Base-by-base conservation (phyloP, 169 alveolate species). In the Plasmodium yoelii region DNA sequence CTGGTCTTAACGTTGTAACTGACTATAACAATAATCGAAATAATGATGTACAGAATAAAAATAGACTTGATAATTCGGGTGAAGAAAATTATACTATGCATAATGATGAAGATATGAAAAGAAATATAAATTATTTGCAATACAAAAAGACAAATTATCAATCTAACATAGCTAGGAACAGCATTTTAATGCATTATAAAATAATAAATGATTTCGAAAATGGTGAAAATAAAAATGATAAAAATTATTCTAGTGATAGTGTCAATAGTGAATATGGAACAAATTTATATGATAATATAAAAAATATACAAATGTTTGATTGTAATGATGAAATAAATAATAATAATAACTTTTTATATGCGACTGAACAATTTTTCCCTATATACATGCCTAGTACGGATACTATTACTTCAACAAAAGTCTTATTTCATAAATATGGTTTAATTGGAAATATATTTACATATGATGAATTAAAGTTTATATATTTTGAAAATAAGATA, bases 361-460 rank as follows among this genome's bases (percentile, higher is more conserved):
- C 67, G 10, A 65, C 84, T 56, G 82, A 80, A 65, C 64, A 61
- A 0, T 80, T 80, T 80, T 80, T 67, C 22, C 72, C 64, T 26
- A 67, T 80, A 22, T 80, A 80, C 68, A 80, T 80, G 90, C 82
- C 90, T 18, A 51, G 34, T 18, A 67, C 84, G 1, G 90, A 80
- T 47, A 80, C 82, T 22, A 80, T 80, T 13, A 80, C 90, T 19
- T 44, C 90, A 26, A 80, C 90, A 6, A 87, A 88, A 22, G 88
- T 88, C 19, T 51, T 92, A 47, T 63, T 73, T 42, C 92, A 86
- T 60, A 75, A 88, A 63, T 63, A 73, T 42, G 95, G 95, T n/a
- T 56, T 88, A 34, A 73, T 84, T 12, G 88, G 89, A n/a, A 74
- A 80, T 46, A 65, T 88, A 22, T 90, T 92, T 53, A 72, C 94